These are phyloP conservation scores for Lentithecium fluviatile DNA, from an alignment of 495 filamentous ascomycete species.

Conservation along the genomic window DNA sequence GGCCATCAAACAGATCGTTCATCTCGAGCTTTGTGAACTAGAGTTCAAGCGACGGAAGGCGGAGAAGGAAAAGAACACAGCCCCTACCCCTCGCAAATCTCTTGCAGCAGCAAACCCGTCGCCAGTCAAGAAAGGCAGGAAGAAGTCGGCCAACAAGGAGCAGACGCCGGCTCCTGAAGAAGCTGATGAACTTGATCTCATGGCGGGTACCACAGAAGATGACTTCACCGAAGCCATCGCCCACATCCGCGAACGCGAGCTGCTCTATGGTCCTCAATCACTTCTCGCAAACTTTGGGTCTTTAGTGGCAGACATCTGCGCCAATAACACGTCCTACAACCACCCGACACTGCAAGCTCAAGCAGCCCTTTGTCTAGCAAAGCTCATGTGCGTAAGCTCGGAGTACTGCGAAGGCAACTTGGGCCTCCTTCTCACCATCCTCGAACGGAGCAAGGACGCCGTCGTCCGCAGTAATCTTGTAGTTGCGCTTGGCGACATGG, in stretches of 20 bases:
- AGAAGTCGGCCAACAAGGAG: constrained; percentile 49
- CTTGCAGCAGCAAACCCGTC: constrained; percentile 34
- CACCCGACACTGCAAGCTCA: constrained; percentile 87
- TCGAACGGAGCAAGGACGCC: constrained; percentile 86
- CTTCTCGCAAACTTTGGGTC: constrained; percentile 87
- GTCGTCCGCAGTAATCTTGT: constrained; percentile 93
- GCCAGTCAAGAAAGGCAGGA: constrained; percentile 50
- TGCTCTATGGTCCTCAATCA: constrained; percentile 82
- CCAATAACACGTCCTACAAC: constrained; percentile 85
- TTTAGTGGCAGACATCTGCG: constrained; percentile 86
- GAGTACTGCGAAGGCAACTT: constrained; percentile 96
- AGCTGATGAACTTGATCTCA: constrained; percentile 85
- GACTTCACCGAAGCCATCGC: constrained; percentile 97
- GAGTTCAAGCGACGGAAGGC: constrained; percentile 97
- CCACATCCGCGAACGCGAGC: constrained; percentile 89
- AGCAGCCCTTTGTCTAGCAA: constrained; percentile 93
- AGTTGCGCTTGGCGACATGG: constrained; percentile 97
- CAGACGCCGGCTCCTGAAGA: constrained; percentile 44
- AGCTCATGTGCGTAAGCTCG: constrained; percentile 81
- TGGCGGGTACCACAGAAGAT: constrained; percentile 95
- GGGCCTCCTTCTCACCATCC: constrained; percentile 92
- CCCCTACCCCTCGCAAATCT: constrained; percentile 25
- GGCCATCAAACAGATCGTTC: constrained; percentile 98
- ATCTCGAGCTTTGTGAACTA: constrained; percentile 92
- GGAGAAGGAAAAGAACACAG: constrained; percentile 78